A percentile compares a stretch with the other conserved stretches of the same genome.
Conservation (phyloP, 2,329 filamentous ascomycete species). For the Stromatinia cepivora region DNA sequence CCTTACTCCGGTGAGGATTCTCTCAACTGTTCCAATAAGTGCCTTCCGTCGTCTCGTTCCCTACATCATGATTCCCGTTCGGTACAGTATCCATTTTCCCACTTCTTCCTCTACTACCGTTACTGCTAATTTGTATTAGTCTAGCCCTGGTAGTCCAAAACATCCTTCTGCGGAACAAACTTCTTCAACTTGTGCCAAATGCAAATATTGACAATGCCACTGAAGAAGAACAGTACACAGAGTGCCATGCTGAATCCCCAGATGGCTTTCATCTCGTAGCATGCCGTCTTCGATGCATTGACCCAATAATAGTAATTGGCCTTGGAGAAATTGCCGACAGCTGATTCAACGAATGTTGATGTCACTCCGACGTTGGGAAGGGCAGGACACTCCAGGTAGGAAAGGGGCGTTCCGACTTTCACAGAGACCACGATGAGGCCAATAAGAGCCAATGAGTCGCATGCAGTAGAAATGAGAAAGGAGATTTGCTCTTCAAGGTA, state of each 20-base stretch:
- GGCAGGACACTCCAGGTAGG: constrained; percentile 69
- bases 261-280: constrained; percentile 80
- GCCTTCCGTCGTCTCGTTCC: too few relatives aligned
- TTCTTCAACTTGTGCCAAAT: constrained; percentile 51
- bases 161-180: constrained; percentile 29
- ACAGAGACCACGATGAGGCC: constrained; percentile 77
- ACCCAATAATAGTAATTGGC: constrained; percentile 51
- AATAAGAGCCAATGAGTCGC: constrained; percentile 71
- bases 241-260: constrained; percentile 84
- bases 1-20: not conserved
- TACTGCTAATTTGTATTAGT: not conserved
- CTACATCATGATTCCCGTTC: not conserved
- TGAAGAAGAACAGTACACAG: constrained; percentile 69
- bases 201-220: constrained; percentile 56
- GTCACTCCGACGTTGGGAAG: constrained; percentile 48
- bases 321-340: constrained; percentile 47
- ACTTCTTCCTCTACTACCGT: not conserved
- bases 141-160: constrained; percentile 27
- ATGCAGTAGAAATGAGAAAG: constrained; percentile 64
- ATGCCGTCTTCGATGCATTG: constrained; percentile 60
- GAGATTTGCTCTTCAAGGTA: constrained; percentile 76
- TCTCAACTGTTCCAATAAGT: too few relatives aligned
- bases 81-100: not conserved
- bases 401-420: constrained; percentile 76
- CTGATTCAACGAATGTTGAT: constrained; percentile 47